Conservation (phyloP, 176 grass and related monocot genomes). For the Zizania latifolia region DNA sequence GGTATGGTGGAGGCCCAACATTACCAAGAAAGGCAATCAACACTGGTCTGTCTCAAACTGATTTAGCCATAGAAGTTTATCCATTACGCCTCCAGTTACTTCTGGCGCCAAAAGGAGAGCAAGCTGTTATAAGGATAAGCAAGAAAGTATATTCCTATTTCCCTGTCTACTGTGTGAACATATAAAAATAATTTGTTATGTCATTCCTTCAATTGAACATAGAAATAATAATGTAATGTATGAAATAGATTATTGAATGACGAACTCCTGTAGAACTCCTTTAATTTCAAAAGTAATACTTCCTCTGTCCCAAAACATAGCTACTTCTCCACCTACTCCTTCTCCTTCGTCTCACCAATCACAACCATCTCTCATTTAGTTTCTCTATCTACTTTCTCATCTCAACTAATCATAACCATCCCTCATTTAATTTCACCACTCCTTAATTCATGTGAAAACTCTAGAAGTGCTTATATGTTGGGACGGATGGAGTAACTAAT, state of each 20-base stretch:
- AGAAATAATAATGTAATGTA: neutral
- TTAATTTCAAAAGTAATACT: neutral
- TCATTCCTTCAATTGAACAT: slow-evolving; percentile 6
- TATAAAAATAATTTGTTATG: slow-evolving; percentile 10
- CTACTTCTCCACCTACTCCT: no score
- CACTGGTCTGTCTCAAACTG: slow-evolving; percentile 87
- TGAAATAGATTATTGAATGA: neutral
- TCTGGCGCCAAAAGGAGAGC: slow-evolving; percentile 77
- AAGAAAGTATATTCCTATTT: slow-evolving; percentile 65
- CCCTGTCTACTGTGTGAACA: slow-evolving; percentile 2
- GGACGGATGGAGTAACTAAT: no score
- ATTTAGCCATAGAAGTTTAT: slow-evolving; percentile 99
- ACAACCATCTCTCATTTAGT: no score
- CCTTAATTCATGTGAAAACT: no score
- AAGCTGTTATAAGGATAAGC: slow-evolving; percentile 92
- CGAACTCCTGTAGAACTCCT: neutral
- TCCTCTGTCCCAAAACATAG: no score
- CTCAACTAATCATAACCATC: no score
- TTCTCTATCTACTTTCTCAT: no score
- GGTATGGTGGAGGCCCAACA: slow-evolving; percentile 92
- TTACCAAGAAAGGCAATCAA: slow-evolving; percentile 95
- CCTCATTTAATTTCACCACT: no score
- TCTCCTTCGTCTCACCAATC: no score
- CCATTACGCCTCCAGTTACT: slow-evolving; percentile 88
- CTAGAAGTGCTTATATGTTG: no score